Evolutionary conservation across 768 basidiomycete species (phyloP), one percentile per base, ranked within the genome.

Genomic region (Rhodosporidiobolus sp.): DNA sequence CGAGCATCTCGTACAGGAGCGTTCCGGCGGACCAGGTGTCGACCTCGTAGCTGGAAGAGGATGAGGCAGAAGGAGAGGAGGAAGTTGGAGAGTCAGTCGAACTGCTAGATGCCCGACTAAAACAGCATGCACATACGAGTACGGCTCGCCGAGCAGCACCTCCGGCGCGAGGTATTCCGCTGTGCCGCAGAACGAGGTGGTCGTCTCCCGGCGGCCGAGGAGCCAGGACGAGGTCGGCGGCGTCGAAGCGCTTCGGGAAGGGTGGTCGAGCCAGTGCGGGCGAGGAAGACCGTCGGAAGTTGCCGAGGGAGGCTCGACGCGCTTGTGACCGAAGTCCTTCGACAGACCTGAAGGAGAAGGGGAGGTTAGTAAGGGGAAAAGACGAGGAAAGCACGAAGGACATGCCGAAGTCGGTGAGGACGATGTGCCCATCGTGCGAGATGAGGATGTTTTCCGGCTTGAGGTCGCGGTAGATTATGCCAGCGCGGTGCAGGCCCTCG

Each of bases 1-100:
- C 91, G 82, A 98, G 83, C 90, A 96, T 95, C 84, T 98, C 95
- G 80, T 91, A 93, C 70, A 98, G 83, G 90, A 98, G 95, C 73
- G 95, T 97, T 48, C 95, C 95, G 78, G 95, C 90, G 75, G 90
- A 91, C 94, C 94, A 99, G 91, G 93, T 95, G 80, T 98, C 95
- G 30, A 95, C 92, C 76, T 94, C 92, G 78, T 93, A 98, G n/a
- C 22, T 20, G 50, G n/a, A 52, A 52, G 50, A 20, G n/a, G n/a
- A n/a, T n/a, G n/a, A 52, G 7, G 6, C 50, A 20, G 50, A 52
- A 52, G 50, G n/a, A 8, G 50, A 52, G 50, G n/a, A n/a, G n/a
- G n/a, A n/a, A n/a, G n/a, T n/a, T n/a, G n/a, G n/a, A 52, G 9
- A 52, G 38, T 43, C 38, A 43, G 38, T 43, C 38, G 8, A 7